phyloP scores from a whole-genome alignment of 208 protist species.

The Trypanosoma theileri region DNA sequence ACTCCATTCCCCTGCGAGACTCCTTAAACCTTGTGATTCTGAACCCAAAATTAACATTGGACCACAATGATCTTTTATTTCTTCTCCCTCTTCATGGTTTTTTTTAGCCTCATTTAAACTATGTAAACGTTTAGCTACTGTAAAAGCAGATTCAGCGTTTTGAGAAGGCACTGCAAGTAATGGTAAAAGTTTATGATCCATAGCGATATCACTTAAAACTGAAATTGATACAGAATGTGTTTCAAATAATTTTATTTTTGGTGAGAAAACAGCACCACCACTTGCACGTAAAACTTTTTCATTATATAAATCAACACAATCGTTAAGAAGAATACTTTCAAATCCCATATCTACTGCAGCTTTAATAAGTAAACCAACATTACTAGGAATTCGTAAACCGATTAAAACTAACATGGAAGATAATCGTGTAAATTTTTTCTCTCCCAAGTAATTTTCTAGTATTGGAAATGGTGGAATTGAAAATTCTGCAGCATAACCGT shows the following conservation, averaged over 20 bases:
- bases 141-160: slow-evolving; percentile 61
- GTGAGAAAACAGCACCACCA: slow-evolving; percentile 63
- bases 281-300: slow-evolving; percentile 88
- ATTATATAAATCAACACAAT: slow-evolving; percentile 71
- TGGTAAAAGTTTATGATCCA: slow-evolving; percentile 62
- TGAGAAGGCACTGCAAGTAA: slow-evolving; percentile 79
- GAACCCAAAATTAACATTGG: slow-evolving; percentile 79
- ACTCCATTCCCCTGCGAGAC: slow-evolving; percentile 51
- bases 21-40: slow-evolving; percentile 66
- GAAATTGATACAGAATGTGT: slow-evolving; percentile 31
- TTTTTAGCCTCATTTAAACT: slow-evolving; percentile 31
- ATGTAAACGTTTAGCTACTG: slow-evolving; percentile 69
- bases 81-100: background rate
- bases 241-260: slow-evolving; percentile 55
- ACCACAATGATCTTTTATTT: slow-evolving; percentile 26
- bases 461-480: slow-evolving; percentile 21
- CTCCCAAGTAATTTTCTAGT: slow-evolving; percentile 23
- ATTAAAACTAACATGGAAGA: slow-evolving; percentile 70
- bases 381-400: slow-evolving; percentile 84
- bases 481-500: slow-evolving; percentile 84
- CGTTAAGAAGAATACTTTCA: slow-evolving; percentile 63
- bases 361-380: slow-evolving; percentile 71
- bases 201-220: slow-evolving; percentile 58
- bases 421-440: slow-evolving; percentile 27
- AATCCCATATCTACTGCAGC: slow-evolving; percentile 78